Evolutionary conservation across 306 rosid genomes (phyloP).

Genomic region (Gynostemma pentaphyllum): DNA sequence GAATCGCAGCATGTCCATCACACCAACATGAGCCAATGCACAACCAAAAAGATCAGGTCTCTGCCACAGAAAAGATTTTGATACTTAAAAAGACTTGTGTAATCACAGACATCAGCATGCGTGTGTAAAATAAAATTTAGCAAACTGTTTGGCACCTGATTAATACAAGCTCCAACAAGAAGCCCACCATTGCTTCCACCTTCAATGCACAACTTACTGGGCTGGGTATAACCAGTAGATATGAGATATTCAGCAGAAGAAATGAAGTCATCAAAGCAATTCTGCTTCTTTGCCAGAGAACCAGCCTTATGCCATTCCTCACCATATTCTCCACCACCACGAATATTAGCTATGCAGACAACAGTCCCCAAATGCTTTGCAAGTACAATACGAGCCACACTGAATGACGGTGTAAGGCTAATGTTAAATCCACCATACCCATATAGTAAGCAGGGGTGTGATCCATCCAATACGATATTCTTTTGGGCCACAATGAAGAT

Average conservation of each 20-base stretch:
- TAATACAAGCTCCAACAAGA: constrained; percentile 84
- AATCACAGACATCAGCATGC: background rate
- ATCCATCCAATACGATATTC: constrained; percentile 69
- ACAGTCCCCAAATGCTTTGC: constrained; percentile 68
- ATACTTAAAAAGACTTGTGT: background rate
- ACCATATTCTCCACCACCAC: constrained; percentile 98
- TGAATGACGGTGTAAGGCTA: constrained; percentile 72
- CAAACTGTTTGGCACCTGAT: constrained; percentile 38
- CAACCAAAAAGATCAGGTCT: constrained; percentile 94
- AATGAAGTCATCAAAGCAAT: constrained; percentile 90
- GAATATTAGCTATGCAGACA: constrained; percentile 80
- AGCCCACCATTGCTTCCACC: constrained; percentile 99
- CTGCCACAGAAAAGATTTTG: constrained; percentile 23
- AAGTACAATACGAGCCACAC: constrained; percentile 57
- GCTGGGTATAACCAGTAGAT: constrained; percentile 69
- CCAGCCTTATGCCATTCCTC: constrained; percentile 99
- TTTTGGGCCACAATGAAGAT: constrained; percentile 60
- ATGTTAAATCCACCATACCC: constrained; percentile 87
- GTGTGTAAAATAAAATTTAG: background rate
- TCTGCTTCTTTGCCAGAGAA: constrained; percentile 78
- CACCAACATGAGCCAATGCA: constrained; percentile 95
- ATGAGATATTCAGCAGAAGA: constrained; percentile 83
- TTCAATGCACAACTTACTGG: constrained; percentile 78
- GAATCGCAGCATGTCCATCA: constrained; percentile 96
- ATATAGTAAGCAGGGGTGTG: constrained; percentile 84